Percentiles rank a stretch among this genome's conserved stretches.
Evolutionary conservation across 2,329 filamentous ascomycete genomes (phyloP).

Genomic region (Grosmannia penicillata): DNA sequence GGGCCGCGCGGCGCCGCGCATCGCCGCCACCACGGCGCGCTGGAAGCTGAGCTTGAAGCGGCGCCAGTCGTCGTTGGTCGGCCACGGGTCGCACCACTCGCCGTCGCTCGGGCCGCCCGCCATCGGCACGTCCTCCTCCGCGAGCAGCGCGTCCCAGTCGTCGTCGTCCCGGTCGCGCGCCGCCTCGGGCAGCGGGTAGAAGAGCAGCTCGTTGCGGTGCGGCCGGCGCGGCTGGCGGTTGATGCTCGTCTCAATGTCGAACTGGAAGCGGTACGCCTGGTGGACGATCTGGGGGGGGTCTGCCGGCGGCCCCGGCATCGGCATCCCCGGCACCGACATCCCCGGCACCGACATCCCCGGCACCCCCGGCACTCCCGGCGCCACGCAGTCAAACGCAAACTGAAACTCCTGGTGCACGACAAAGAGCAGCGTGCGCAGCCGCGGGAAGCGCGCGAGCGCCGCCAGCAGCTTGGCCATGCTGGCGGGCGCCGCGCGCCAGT

Average conservation of each 20-base stretch:
- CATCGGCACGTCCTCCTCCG: background rate
- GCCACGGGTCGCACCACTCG: constrained; percentile 22
- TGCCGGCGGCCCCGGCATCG: background rate
- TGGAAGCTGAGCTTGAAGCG: constrained; percentile 20
- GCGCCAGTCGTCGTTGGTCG: constrained; percentile 25
- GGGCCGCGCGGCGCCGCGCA: too few species aligned
- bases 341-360: too few species aligned
- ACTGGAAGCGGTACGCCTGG: constrained; percentile 30
- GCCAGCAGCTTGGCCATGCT: constrained; percentile 28
- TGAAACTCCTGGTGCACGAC: constrained; percentile 33
- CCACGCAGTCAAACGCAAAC: constrained; percentile 24
- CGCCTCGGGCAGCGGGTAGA: constrained; percentile 18
- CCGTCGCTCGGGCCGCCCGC: constrained; percentile 8
- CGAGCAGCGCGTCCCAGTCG: constrained; percentile 10
- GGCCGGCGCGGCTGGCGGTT: constrained; percentile 26
- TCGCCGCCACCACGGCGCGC: constrained; percentile 15
- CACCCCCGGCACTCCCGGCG: constrained; percentile 2
- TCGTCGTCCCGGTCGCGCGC: constrained; percentile 11
- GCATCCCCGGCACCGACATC: background rate
- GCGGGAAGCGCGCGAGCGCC: constrained; percentile 24
- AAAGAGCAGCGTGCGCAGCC: constrained; percentile 25
- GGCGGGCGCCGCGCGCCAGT: constrained; percentile 26
- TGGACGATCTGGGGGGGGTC: constrained; percentile 23
- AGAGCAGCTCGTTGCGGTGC: constrained; percentile 24
- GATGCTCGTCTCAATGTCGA: constrained; percentile 30